phyloP scores from a whole-genome alignment of 2,329 filamentous ascomycete genomes.

The Nemania sp. region DNA sequence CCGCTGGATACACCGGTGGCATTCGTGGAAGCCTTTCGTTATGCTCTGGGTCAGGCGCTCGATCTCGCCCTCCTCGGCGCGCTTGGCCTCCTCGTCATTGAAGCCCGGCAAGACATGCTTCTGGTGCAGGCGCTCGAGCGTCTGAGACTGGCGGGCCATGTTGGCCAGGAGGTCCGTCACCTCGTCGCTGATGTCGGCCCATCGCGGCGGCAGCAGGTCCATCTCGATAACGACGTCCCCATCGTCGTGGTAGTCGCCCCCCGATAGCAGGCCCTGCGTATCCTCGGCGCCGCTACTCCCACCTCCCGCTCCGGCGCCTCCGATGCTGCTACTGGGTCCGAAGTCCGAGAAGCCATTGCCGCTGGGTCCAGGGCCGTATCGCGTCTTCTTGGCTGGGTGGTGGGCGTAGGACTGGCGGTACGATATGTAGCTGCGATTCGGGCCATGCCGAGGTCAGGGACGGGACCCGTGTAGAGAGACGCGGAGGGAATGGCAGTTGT shows the following conservation, averaged over 20 bases:
- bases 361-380: constrained; percentile 67
- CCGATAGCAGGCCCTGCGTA: constrained; percentile 84
- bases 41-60: constrained; percentile 91
- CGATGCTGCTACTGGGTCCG: constrained; percentile 67
- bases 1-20: constrained; percentile 87
- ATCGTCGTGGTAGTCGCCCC: constrained; percentile 82
- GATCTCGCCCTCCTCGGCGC: constrained; percentile 87
- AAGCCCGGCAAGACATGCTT: constrained; percentile 97
- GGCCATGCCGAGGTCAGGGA: not conserved
- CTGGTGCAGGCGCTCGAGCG: constrained; percentile 91
- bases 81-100: constrained; percentile 92
- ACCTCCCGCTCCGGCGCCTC: constrained; percentile 51
- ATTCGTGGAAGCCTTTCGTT: constrained; percentile 88
- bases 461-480: constrained; percentile 29
- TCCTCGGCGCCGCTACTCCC: constrained; percentile 59
- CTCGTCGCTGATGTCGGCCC: constrained; percentile 95
- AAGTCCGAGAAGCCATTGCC: constrained; percentile 71
- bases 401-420: constrained; percentile 99
- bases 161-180: constrained; percentile 84
- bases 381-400: constrained; percentile 87
- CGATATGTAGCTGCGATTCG: constrained; percentile 84
- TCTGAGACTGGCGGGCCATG: constrained; percentile 84
- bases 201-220: constrained; percentile 93
- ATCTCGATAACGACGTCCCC: constrained; percentile 98
- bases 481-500: not conserved